Evolutionary conservation across 306 rosid species (phyloP), one percentile per base, ranked within the genome.

Genomic region (Citrullus amarus): DNA sequence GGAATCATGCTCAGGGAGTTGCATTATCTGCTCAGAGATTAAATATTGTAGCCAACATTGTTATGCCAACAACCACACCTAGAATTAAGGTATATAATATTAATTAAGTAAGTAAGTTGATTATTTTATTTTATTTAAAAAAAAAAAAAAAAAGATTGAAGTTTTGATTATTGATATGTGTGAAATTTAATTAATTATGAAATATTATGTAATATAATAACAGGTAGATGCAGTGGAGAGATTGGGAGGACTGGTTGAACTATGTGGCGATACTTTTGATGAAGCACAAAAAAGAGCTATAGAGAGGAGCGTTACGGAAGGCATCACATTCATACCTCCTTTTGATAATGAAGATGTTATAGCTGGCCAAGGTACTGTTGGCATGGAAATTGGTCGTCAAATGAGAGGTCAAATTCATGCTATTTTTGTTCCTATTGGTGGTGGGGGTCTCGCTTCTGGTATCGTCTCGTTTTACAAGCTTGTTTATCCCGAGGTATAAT

Each of bases 1-100:
- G 99, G 79, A 95, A 95, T 80, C 99, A 95, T 83, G 99, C 99
- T 10, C 99, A 95, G 75, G 99, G 99, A 59, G 97, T 92, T 82
- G 99, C 99, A 48, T 86, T 91, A 75, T 69, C 99, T 79, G 93
- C 96, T 56, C 89, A 91, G 90, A 88, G 62, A 79, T 81, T 92
- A 77, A 86, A 88, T 12, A 88, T 92, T 54, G 66, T 13, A 71
- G 97, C 97, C 0, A 86, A 88, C 63, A 88, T 95, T 86, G 97
- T 72, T 6, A 95, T 95, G 97, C 97, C 98, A 0, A 85, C 86
- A 9, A 91, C 98, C 36, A 88, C 97, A 0, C 98, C 98, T 0
- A 89, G 88, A 38, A 92, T 95, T 76, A 95, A 95, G 97, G 97
- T 93, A 14, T 48, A 25, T 25, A 25, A 25, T 25, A 25, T 25